Conservation (phyloP, 1,139 yeast species). For the Eremothecium sinecaudum region DNA sequence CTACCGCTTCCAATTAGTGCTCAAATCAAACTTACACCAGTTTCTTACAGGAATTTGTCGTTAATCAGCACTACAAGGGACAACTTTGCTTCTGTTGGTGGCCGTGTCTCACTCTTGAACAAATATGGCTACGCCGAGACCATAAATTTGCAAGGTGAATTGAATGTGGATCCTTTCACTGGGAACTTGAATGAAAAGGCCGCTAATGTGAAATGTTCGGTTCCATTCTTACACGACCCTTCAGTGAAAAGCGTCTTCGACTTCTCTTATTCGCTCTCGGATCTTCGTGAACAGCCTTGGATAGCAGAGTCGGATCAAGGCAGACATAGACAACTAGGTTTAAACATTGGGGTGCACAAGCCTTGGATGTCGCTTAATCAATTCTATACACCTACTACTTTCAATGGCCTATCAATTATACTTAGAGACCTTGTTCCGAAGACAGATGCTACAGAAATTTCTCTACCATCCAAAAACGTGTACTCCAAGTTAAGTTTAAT, state of each 20-base stretch:
- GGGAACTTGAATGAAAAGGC: constrained; percentile 23
- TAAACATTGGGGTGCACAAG: constrained; percentile 23
- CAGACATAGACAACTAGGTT: constrained; percentile 11
- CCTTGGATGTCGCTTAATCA: constrained; percentile 12
- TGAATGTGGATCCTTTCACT: constrained; percentile 23
- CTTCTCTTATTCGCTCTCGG: constrained; percentile 22
- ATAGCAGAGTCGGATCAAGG: constrained; percentile 10
- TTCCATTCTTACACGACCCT: constrained; percentile 25
- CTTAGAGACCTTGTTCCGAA: constrained; percentile 23
- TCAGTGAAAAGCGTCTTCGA: constrained; percentile 25
- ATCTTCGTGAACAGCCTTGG: constrained; percentile 13
- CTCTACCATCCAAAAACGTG: constrained; percentile 7
- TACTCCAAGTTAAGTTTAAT: constrained; percentile 27
- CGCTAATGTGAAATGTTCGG: constrained; percentile 21
- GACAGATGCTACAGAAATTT: constrained; percentile 19
- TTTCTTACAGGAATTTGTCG: constrained; percentile 19
- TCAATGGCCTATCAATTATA: constrained; percentile 26
- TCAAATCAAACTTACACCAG: constrained; percentile 19
- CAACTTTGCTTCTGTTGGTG: constrained; percentile 20
- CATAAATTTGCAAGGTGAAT: constrained; percentile 21
- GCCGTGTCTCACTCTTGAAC: constrained; percentile 26
- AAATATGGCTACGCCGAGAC: constrained; percentile 28
- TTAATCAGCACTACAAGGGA: constrained; percentile 23
- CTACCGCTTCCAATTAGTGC: constrained; percentile 26
- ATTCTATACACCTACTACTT: constrained; percentile 16